phyloP scores from a whole-genome alignment of 345 rosid genomes.

The Populus euphratica region DNA sequence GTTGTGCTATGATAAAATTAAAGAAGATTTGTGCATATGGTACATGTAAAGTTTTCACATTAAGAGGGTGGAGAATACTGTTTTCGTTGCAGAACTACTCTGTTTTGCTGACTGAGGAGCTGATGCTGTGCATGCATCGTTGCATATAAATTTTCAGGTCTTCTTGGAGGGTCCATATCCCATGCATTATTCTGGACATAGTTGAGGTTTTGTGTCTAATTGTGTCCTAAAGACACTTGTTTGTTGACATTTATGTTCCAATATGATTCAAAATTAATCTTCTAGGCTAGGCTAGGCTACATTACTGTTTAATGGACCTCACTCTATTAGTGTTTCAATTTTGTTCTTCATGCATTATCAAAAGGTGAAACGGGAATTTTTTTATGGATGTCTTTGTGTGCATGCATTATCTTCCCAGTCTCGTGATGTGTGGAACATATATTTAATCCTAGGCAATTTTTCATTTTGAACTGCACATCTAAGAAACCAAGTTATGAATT shows the following conservation, averaged over 20 bases:
- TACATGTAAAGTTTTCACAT: neutral
- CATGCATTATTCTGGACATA: neutral
- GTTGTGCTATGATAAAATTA: neutral
- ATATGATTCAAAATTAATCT: neutral
- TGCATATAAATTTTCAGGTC: no score
- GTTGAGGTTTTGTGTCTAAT: neutral
- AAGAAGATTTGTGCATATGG: neutral
- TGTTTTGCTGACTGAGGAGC: neutral
- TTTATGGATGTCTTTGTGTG: neutral
- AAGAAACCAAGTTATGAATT: slow-evolving; percentile 5
- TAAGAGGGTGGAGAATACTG: neutral
- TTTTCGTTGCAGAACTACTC: neutral
- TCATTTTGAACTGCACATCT: slow-evolving; percentile 9
- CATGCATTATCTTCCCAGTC: neutral
- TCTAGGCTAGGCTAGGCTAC: neutral
- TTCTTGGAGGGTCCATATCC: neutral
- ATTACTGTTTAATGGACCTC: neutral
- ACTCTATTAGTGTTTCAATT: neutral
- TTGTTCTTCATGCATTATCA: neutral
- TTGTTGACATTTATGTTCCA: neutral
- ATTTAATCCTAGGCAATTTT: neutral
- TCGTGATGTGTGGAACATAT: neutral
- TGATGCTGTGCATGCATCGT: neutral
- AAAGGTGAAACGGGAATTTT: neutral
- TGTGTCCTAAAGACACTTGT: neutral